Evolutionary conservation across 164 flowering plant genomes (phyloP), one percentile per base, ranked within the genome.

Genomic region (Chimonanthus salicifolius): DNA sequence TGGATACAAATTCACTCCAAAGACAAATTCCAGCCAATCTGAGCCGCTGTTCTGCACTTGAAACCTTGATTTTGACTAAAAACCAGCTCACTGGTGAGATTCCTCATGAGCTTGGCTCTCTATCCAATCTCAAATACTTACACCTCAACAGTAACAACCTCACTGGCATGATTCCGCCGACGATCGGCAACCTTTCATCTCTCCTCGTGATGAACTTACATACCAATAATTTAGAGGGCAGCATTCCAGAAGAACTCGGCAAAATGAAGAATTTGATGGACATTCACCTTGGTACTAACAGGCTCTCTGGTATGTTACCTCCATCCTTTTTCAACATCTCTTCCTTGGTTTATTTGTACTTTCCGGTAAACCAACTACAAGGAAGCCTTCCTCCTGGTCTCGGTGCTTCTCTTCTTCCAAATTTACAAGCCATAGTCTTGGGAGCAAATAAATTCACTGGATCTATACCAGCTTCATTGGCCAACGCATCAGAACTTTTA

Each of bases 1-100:
- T 84, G 9, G 80, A 84, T 71, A 73, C 33, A 33, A 87, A 87
- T 71, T 21, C 11, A 68, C 46, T 85, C 2, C 16, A 67, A 54
- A 86, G 87, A 13, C 47, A 3, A 0, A 72, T 87, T 15, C 88
- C 90, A 1, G 2, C 7, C 51, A 49, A 49, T 9, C 9, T 49
- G 51, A 9, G 13, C 0, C 60, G 15, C 4, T 51, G 58, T 11
- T 8, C 51, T 5, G 51, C 6, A 49, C 51, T 49, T 9, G 7
- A 49, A 49, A 49, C 6, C 6, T 49, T 49, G 51, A 9, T 1
- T 49, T 49, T 49, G 4, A 3, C 0, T 54, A 0, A 1, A 4
- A 54, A 54, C 4, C 10, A 54, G 13, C 8, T 54, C 15, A 8
- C 15, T 54, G n/a, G 60, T 54, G 15, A 11, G 15, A 54, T 54